Evolutionary conservation across 2,329 filamentous ascomycete species (phyloP).

Genomic region (Trichoderma afroharzianum): DNA sequence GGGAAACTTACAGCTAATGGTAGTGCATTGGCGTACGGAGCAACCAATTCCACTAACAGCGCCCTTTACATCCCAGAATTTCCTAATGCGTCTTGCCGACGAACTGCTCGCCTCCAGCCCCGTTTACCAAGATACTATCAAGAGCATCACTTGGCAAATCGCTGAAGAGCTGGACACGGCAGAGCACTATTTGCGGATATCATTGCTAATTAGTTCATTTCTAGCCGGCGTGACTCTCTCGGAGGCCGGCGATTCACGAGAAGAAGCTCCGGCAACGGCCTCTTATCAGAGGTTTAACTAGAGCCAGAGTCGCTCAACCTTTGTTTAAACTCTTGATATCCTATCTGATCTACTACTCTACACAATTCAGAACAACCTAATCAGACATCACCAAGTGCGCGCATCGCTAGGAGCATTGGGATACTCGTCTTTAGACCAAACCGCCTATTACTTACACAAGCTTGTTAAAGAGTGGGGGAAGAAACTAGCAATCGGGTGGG

Average conservation of each 20-base stretch:
- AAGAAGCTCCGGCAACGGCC: neutral
- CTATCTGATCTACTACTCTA: neutral
- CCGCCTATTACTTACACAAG: neutral
- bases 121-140: neutral
- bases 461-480: slow-evolving; percentile 12
- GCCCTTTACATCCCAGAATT: neutral
- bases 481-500: neutral
- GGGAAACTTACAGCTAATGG: neutral
- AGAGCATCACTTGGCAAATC: neutral
- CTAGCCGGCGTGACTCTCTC: slow-evolving; percentile 7
- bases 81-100: slow-evolving; percentile 11
- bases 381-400: neutral
- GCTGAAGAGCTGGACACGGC: neutral
- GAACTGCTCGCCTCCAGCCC: neutral
- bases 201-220: slow-evolving; percentile 12
- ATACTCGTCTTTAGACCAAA: neutral
- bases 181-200: slow-evolving; percentile 4
- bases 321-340: neutral
- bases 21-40: neutral
- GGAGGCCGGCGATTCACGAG: slow-evolving; percentile 12
- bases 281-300: neutral
- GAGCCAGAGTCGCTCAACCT: neutral
- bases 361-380: neutral
- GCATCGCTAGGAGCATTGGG: neutral
- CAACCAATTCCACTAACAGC: slow-evolving; percentile 4